phyloP scores from a whole-genome alignment of 495 filamentous ascomycete genomes.

The Aspergillus kassunensis region DNA sequence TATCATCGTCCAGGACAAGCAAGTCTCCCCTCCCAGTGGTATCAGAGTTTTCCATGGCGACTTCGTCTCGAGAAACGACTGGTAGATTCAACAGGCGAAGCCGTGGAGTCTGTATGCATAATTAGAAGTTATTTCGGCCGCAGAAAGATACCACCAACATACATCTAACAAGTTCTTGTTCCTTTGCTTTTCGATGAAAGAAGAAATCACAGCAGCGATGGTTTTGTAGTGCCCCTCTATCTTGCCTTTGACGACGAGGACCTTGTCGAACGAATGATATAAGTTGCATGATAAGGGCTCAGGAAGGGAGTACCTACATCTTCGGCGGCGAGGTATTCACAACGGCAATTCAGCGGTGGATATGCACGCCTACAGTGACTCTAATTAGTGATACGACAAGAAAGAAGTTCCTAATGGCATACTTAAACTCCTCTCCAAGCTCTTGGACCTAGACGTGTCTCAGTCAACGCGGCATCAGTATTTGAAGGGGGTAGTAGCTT shows the following conservation, averaged over 20 bases:
- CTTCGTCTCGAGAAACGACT: constrained; percentile 4
- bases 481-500: neutral
- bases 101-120: constrained; percentile 16
- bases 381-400: neutral
- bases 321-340: constrained; percentile 15
- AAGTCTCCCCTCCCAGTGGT: constrained; percentile 7
- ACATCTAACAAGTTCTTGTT: constrained; percentile 28
- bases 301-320: constrained; percentile 11
- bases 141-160: neutral
- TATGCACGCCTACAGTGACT: constrained; percentile 3
- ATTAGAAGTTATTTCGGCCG: neutral
- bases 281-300: neutral
- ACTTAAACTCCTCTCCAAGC: constrained; percentile 15
- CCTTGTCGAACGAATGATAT: constrained; percentile 1
- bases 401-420: neutral
- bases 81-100: constrained; percentile 15
- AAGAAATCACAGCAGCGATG: constrained; percentile 9
- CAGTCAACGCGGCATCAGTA: neutral
- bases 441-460: constrained; percentile 17
- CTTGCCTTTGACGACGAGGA: constrained; percentile 19
- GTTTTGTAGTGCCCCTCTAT: neutral
- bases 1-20: constrained; percentile 12
- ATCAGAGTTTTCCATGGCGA: neutral
- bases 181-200: constrained; percentile 21
- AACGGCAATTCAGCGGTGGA: constrained; percentile 3